phyloP scores from a whole-genome alignment of 345 rosid species.

The Cardamine chenopodiifolia region DNA sequence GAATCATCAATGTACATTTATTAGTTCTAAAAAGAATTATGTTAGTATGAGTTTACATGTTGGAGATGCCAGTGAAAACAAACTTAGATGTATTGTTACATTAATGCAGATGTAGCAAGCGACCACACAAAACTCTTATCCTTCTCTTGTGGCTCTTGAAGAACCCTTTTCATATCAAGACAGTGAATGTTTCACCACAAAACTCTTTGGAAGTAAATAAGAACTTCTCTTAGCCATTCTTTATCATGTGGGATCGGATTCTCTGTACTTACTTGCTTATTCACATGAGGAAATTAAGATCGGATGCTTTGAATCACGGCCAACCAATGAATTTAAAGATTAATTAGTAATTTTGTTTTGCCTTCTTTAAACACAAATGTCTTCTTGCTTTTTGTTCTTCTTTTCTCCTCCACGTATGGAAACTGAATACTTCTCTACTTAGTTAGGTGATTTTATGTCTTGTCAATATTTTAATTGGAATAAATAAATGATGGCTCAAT shows the following conservation, averaged over 20 bases:
- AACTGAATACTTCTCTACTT: not conserved
- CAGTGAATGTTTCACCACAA: slow-evolving; percentile 54
- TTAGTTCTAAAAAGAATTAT: too few relatives aligned
- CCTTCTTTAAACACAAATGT: not conserved
- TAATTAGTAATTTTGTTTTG: slow-evolving; percentile 27
- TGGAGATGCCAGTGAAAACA: not conserved
- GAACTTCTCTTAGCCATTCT: slow-evolving; percentile 66
- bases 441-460: slow-evolving; percentile 10
- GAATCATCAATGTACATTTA: too few relatives aligned
- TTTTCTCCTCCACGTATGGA: slow-evolving; percentile 34
- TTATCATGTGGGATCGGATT: slow-evolving; percentile 59
- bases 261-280: slow-evolving; percentile 61
- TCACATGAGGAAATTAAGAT: slow-evolving; percentile 52
- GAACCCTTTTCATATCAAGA: slow-evolving; percentile 58
- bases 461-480: slow-evolving; percentile 13
- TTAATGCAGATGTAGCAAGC: not conserved
- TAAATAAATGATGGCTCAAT: slow-evolving; percentile 32
- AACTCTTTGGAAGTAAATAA: slow-evolving; percentile 59
- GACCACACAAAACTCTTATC: slow-evolving; percentile 5
- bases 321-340: slow-evolving; percentile 36
- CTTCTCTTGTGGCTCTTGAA: slow-evolving; percentile 49
- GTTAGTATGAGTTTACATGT: not conserved
- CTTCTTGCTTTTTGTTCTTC: slow-evolving; percentile 27
- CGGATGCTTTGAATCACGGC: slow-evolving; percentile 57
- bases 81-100: not conserved